Base-by-base conservation (phyloP, 2,329 filamentous ascomycete species). In the Cyphellophora attinorum region DNA sequence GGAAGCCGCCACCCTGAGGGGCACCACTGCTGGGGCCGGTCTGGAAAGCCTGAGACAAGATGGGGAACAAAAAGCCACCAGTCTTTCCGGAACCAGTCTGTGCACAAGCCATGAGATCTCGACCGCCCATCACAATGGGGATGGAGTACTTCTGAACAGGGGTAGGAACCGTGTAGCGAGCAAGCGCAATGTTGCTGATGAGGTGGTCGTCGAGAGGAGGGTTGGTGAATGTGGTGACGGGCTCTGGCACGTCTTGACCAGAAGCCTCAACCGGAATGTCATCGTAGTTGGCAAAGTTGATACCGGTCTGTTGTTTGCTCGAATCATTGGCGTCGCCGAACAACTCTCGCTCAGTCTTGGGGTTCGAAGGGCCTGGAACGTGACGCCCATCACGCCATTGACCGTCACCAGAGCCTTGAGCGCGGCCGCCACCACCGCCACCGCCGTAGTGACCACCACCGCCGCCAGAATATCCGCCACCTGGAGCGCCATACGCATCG, bases 251-350 rank as follows among this genome's bases (percentile, higher is more conserved):
- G 56, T 93, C 78, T 35, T 85, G 80, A 41, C 91, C 91, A 41
- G 89, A 95, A 45, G 91, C 91, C 67, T 96, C 91, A 47, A 98
- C 91, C 36, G 91, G 91, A 49, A 98, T 98, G 62, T 98, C 91
- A 57, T 98, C 91, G 66, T 98, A 98, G 73, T 98, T 98, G 70
- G 94, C 81, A 60, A 98, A 98, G 76, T 98, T 98, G 81, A 98
- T 96, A 64, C 91, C 91, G 19, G 86, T 95, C 55, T 93, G 84
- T 62, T 94, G 84, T 74, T 95, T 96, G 49, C 81, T 78, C 45
- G 89, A 85, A 56, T 96, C 91, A 61, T 96, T 89, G 51, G 80
- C 69, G 33, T 81, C 70, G 55, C 91, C 91, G 60, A 95, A 98
- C 34, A 98, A 81, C 58, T 98, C 91, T 52, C 88, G 88, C 74